Percentiles rank a stretch among this genome's conserved stretches.
Evolutionary conservation across 108 stramenopile species (phyloP).

Genomic region (Cyclotella distinguenda): DNA sequence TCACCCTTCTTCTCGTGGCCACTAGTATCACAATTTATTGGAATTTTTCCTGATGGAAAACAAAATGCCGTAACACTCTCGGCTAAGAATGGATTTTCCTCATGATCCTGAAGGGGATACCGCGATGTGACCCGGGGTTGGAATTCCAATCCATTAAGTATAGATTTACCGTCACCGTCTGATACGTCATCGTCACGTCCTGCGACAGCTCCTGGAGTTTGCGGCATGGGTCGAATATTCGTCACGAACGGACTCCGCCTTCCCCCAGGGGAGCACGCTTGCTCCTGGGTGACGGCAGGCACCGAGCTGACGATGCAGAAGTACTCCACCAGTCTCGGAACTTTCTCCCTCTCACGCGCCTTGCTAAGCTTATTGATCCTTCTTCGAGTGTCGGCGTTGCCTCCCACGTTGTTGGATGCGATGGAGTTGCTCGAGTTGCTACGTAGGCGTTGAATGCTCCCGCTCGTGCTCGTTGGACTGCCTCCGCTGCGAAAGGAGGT

Average conservation of each 20-base stretch:
- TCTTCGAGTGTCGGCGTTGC: constrained; percentile 22
- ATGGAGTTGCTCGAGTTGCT: neutral
- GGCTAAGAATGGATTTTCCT: constrained; percentile 71
- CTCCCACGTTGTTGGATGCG: neutral
- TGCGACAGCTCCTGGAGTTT: constrained; percentile 1
- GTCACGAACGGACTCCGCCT: neutral
- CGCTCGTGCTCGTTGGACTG: too few species aligned
- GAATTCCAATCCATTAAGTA: constrained; percentile 50
- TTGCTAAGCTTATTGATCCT: constrained; percentile 28
- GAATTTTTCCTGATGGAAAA: constrained; percentile 67
- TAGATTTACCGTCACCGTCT: neutral
- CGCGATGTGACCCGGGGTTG: constrained; percentile 69
- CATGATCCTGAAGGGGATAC: constrained; percentile 67
- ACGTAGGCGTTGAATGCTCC: neutral
- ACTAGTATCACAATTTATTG: constrained; percentile 31
- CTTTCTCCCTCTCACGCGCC: constrained; percentile 25
- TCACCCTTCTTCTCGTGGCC: neutral
- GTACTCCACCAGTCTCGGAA: constrained; percentile 75
- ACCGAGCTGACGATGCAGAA: constrained; percentile 68
- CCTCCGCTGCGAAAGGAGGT: neutral
- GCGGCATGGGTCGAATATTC: neutral
- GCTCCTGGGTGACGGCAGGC: too few species aligned
- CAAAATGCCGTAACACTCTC: constrained; percentile 75
- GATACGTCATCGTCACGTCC: neutral
- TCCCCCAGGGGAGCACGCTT: neutral